Percentiles rank a stretch among this genome's conserved stretches.
phyloP scores from a whole-genome alignment of 257 asterid genomes.

The Petrea volubilis region DNA sequence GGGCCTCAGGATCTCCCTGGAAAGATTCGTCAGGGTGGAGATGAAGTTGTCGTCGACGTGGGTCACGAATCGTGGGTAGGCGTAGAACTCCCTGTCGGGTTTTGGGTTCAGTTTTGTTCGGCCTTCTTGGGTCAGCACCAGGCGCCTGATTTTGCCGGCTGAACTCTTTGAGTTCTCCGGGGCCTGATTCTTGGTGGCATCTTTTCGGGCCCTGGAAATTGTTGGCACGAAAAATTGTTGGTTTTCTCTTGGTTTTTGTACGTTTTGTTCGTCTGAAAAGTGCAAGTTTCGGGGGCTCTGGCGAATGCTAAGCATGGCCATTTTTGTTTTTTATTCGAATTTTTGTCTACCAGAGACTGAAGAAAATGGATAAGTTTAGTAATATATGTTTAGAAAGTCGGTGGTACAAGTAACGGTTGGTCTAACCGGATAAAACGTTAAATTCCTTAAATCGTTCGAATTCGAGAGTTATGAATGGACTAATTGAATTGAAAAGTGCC shows the following conservation, averaged over 20 bases:
- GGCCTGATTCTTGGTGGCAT: constrained; percentile 14
- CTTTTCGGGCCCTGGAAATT: constrained; percentile 20
- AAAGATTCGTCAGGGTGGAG: constrained; percentile 46
- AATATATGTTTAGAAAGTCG: not conserved
- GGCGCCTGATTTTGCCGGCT: constrained; percentile 60
- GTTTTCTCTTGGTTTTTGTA: constrained; percentile 22
- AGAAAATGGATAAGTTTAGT: constrained; percentile 15
- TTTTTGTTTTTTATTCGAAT: not conserved
- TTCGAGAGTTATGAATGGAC: too few relatives aligned
- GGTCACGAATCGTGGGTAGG: constrained; percentile 63
- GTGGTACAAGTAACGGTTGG: not conserved
- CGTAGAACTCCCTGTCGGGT: constrained; percentile 71
- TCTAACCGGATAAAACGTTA: too few relatives aligned
- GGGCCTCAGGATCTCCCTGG: constrained; percentile 51
- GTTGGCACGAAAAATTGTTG: not conserved
- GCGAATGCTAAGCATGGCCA: constrained; percentile 31
- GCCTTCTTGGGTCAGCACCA: constrained; percentile 56
- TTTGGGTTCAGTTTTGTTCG: constrained; percentile 55
- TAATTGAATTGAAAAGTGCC: too few relatives aligned
- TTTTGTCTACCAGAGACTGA: constrained; percentile 19
- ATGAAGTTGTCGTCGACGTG: constrained; percentile 73
- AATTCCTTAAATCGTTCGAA: too few relatives aligned
- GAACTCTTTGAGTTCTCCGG: constrained; percentile 11
- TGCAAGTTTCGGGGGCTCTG: constrained; percentile 30
- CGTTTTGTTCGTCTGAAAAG: constrained; percentile 15